Evolutionary conservation across 768 basidiomycete genomes (phyloP).

Genomic region (Boletellus ananiceps): DNA sequence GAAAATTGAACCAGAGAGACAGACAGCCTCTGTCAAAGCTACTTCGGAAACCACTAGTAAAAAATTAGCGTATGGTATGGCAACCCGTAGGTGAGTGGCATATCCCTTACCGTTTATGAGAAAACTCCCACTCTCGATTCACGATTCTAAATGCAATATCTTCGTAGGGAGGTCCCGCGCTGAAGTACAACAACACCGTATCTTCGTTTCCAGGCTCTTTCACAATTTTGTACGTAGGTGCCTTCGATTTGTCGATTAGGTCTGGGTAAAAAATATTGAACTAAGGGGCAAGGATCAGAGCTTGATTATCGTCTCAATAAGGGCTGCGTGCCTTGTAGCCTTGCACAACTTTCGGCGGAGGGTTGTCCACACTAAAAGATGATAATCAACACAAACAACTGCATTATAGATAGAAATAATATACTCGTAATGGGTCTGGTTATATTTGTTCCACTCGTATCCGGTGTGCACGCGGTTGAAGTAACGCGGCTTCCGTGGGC

Average conservation of each 20-base stretch:
- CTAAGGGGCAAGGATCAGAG: constrained; percentile 32
- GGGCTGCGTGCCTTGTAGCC: constrained; percentile 76
- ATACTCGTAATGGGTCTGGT: constrained; percentile 99
- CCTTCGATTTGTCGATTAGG: constrained; percentile 96
- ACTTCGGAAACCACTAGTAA: constrained; percentile 82
- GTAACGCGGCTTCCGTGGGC: constrained; percentile 95
- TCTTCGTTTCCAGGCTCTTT: constrained; percentile 94
- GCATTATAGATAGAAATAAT: neutral
- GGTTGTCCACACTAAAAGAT: constrained; percentile 81
- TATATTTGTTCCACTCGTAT: constrained; percentile 99
- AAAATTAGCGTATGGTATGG: constrained; percentile 10
- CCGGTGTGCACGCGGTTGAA: constrained; percentile 99
- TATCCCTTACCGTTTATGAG: constrained; percentile 76
- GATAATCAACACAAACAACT: constrained; percentile 11
- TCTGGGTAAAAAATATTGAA: constrained; percentile 99
- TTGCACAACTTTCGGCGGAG: constrained; percentile 98
- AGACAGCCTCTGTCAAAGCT: constrained; percentile 96
- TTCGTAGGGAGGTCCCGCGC: constrained; percentile 96
- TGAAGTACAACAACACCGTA: constrained; percentile 89
- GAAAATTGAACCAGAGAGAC: constrained; percentile 95
- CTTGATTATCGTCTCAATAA: neutral
- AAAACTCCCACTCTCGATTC: constrained; percentile 97
- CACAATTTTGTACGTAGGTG: constrained; percentile 94
- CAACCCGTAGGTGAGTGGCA: constrained; percentile 3
- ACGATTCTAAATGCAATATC: constrained; percentile 98